Evolutionary conservation across 1,284 basidiomycete species (phyloP), one percentile per base, ranked within the genome.

Genomic region (Heterobasidion irregulare): DNA sequence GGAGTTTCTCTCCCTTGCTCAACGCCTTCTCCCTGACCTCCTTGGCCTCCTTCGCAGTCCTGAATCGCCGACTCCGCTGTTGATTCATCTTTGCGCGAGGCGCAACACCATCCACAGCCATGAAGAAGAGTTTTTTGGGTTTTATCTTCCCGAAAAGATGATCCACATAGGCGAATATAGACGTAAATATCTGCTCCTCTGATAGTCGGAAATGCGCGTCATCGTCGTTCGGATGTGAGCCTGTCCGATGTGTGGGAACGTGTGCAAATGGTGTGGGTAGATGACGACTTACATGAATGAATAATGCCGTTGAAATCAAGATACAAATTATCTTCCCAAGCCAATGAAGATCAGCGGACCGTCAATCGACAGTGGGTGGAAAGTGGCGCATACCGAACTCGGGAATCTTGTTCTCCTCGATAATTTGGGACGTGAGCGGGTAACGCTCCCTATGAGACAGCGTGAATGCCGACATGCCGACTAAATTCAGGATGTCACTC

Each of bases 51-150:
- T 91, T 93, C 3, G 95, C 95, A 0, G 96, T 94, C 56, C 95
- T 79, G 76, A 99, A 99, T 54, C 97, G 85, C 53, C 97, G 79
- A 66, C 89, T 89, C 41, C 94, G 86, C 69, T 99, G 97, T 70
- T 99, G 96, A 70, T 99, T 99, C 97, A 99, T 98, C 80, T 99
- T 99, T 50, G 97, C 97, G 56, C 97, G 81, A 2, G 97, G 97
- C 0, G 97, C 97, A 13, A 98, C 95, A 58, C 97, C 97, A 69
- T 99, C 97, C 50, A 99, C 87, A 33, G 97, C 97, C 86, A 99
- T 95, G 72, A 96, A 98, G 68, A 95, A 94, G 6, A 95, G 75
- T 68, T 98, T 98, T 77, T 92, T 89, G 1, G 97, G 97, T 70
- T 95, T 98, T 63, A 99, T 98, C 76, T 96, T 98, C 52, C 88